Percentiles rank a stretch among this genome's conserved stretches.
Conservation (phyloP, 495 filamentous ascomycete genomes). For the Jackrogersella minutella region DNA sequence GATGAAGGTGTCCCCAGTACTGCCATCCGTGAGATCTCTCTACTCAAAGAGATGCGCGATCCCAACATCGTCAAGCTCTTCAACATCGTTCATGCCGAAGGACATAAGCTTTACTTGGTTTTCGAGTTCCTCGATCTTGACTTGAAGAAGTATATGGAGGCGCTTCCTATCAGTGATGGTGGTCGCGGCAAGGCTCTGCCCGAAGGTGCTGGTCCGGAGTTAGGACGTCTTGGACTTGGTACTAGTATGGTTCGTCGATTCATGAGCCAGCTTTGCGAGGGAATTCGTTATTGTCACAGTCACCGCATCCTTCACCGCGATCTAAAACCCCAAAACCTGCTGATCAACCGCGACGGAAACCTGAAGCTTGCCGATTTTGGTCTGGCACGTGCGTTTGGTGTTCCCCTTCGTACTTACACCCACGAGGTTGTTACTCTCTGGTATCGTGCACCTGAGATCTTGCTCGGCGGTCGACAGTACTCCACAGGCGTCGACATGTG, state of each 20-base stretch:
- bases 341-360: constrained; percentile 94
- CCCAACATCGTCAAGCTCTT: constrained; percentile 90
- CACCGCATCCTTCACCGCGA: constrained; percentile 95
- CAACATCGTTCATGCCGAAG: constrained; percentile 96
- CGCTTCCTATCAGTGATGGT: constrained; percentile 87
- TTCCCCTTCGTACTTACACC: constrained; percentile 94
- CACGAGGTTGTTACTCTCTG: constrained; percentile 99
- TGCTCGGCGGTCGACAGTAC: constrained; percentile 96
- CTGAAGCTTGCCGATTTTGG: constrained; percentile 98
- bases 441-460: constrained; percentile 98
- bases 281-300: constrained; percentile 93
- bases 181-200: constrained; percentile 88
- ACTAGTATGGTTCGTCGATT: constrained; percentile 96
- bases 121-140: constrained; percentile 95
- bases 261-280: constrained; percentile 92
- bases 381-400: constrained; percentile 93
- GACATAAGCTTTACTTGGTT: constrained; percentile 95
- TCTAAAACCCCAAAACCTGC: constrained; percentile 96
- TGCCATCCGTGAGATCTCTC: constrained; percentile 94
- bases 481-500: constrained; percentile 99
- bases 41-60: constrained; percentile 96
- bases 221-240: constrained; percentile 79
- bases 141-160: constrained; percentile 99
- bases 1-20: constrained; percentile 97
- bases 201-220: constrained; percentile 72